These are phyloP conservation scores for Penicillium flavigenum DNA, from an alignment of 495 filamentous ascomycete genomes.

Conservation along the genomic window DNA sequence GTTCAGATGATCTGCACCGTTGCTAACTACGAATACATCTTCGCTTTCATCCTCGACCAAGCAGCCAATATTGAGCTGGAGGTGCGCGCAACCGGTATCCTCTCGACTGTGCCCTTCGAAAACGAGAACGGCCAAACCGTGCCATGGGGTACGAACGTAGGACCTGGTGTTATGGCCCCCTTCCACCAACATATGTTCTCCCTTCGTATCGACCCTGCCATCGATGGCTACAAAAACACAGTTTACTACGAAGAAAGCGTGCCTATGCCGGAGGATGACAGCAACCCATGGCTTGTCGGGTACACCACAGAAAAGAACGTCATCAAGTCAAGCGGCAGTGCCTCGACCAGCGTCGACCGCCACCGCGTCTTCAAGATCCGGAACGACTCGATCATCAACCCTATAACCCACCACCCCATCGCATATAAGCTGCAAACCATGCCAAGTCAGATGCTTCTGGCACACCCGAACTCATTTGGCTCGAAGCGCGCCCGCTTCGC, in stretches of 20 bases:
- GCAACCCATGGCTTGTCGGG: conserved; percentile 75
- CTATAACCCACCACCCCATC: conserved; percentile 71
- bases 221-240: conserved; percentile 73
- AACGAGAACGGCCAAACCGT: conserved; percentile 45
- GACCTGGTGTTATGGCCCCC: conserved; percentile 75
- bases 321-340: conserved; percentile 60
- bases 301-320: conserved; percentile 66
- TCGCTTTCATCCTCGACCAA: conserved; percentile 83
- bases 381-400: conserved; percentile 65
- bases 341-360: conserved; percentile 57
- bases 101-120: conserved; percentile 80
- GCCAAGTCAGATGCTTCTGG: conserved; percentile 76
- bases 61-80: conserved; percentile 80
- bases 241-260: conserved; percentile 71
- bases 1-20: conserved; percentile 76
- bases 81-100: conserved; percentile 83
- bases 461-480: conserved; percentile 68
- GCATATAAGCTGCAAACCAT: conserved; percentile 76
- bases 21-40: conserved; percentile 82
- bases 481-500: conserved; percentile 77
- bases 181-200: conserved; percentile 92
- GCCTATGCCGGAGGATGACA: conserved; percentile 64
- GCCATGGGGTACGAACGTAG: conserved; percentile 83
- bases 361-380: conserved; percentile 84
- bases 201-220: conserved; percentile 77